Conservation (phyloP, 257 asterid species). For the Gentiana dahurica region DNA sequence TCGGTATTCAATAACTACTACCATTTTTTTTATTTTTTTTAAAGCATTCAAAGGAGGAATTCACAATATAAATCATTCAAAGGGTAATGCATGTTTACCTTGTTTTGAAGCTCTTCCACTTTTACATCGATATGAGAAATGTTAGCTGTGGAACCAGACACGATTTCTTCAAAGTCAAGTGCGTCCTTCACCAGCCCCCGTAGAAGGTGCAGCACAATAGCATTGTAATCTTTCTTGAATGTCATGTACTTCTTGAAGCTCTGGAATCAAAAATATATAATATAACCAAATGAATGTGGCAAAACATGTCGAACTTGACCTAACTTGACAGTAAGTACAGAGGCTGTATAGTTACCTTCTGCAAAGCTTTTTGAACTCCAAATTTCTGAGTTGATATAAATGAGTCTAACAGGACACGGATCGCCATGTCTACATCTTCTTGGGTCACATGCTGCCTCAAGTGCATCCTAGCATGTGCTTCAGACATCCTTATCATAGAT, state of each 20-base stretch:
- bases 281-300: background rate
- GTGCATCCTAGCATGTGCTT: constrained; percentile 97
- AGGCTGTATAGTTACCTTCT: constrained; percentile 41
- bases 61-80: background rate
- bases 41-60: background rate
- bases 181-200: constrained; percentile 71
- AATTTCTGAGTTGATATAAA: constrained; percentile 92
- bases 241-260: constrained; percentile 83
- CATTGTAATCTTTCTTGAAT: constrained; percentile 86
- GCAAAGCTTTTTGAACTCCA: constrained; percentile 93
- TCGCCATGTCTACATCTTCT: constrained; percentile 98
- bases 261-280: constrained; percentile 33
- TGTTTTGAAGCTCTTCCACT: constrained; percentile 80
- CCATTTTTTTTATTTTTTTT: background rate
- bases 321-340: no score
- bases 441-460: constrained; percentile 90
- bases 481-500: constrained; percentile 98
- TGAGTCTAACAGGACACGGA: constrained; percentile 78
- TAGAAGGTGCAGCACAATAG: constrained; percentile 62
- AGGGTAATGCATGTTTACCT: constrained; percentile 26
- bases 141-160: constrained; percentile 41
- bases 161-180: constrained; percentile 54
- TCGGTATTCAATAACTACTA: background rate
- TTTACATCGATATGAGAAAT: constrained; percentile 54
- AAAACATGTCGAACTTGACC: background rate